Evolutionary conservation across 768 basidiomycete species (phyloP).

Genomic region (Lactarius vividus): DNA sequence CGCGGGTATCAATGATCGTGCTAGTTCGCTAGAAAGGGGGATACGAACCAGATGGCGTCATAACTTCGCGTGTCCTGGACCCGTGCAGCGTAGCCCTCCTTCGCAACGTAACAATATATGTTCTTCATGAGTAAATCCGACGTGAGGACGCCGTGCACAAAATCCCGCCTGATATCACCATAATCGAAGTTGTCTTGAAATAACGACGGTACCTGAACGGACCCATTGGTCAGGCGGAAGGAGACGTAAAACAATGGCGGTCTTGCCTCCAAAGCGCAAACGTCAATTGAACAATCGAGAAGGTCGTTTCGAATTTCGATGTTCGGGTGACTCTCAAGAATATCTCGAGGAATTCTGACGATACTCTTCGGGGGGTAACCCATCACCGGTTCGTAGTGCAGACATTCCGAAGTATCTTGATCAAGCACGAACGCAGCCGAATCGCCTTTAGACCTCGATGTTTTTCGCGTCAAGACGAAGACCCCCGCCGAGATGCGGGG

Average conservation of each 20-base stretch:
- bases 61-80: slow-evolving; percentile 93
- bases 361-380: slow-evolving; percentile 63
- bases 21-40: neutral
- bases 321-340: slow-evolving; percentile 69
- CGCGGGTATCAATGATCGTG: neutral
- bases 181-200: slow-evolving; percentile 99
- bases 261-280: slow-evolving; percentile 83
- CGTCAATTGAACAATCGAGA: slow-evolving; percentile 85
- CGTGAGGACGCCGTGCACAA: slow-evolving; percentile 91
- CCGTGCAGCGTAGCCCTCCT: slow-evolving; percentile 88
- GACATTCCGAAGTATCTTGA: slow-evolving; percentile 69
- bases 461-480: slow-evolving; percentile 10
- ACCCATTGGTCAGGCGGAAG: neutral
- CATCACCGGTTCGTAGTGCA: slow-evolving; percentile 79
- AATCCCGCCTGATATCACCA: slow-evolving; percentile 85
- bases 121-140: slow-evolving; percentile 94
- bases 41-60: slow-evolving; percentile 73
- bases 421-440: slow-evolving; percentile 79
- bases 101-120: slow-evolving; percentile 86
- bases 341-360: slow-evolving; percentile 73
- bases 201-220: slow-evolving; percentile 77
- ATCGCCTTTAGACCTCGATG: slow-evolving; percentile 61
- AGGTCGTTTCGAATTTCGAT: slow-evolving; percentile 86
- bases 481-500: neutral
- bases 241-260: neutral